phyloP scores from a whole-genome alignment of 805 yeast species.

The Starmerella sirachaensis region DNA sequence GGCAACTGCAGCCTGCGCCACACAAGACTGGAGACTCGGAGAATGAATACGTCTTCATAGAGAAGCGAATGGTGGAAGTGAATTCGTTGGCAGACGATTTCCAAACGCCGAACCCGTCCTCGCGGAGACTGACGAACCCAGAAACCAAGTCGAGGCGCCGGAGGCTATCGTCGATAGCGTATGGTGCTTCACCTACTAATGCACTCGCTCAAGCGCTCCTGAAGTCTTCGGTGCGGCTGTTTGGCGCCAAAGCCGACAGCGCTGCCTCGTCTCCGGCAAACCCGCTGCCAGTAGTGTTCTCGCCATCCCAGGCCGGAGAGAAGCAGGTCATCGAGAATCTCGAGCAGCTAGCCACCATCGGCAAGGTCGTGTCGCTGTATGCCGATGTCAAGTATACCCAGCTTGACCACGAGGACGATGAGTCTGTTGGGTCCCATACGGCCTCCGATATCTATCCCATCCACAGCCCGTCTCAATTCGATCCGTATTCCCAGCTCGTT shows the following conservation, averaged over 20 bases:
- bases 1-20: neutral
- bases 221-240: constrained; percentile 74
- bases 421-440: neutral
- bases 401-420: constrained; percentile 42
- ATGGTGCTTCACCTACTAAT: constrained; percentile 52
- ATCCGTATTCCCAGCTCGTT: constrained; percentile 15
- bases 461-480: constrained; percentile 6
- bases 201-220: constrained; percentile 82
- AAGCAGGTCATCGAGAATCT: constrained; percentile 31
- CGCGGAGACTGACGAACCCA: constrained; percentile 14
- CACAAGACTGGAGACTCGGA: constrained; percentile 9
- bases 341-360: constrained; percentile 74
- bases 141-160: constrained; percentile 15
- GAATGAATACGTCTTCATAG: constrained; percentile 68
- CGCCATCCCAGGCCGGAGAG: constrained; percentile 19
- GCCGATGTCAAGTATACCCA: constrained; percentile 88
- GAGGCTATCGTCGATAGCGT: constrained; percentile 27
- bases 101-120: constrained; percentile 31
- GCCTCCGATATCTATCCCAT: constrained; percentile 3
- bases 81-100: constrained; percentile 92
- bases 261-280: constrained; percentile 3
- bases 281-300: constrained; percentile 10
- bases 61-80: constrained; percentile 87
- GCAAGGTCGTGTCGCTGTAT: constrained; percentile 75
- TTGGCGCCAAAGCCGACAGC: constrained; percentile 38